Percentiles rank a stretch among this genome's conserved stretches.
Evolutionary conservation across 2,329 filamentous ascomycete genomes (phyloP).

Genomic region (Xylaria sp.): DNA sequence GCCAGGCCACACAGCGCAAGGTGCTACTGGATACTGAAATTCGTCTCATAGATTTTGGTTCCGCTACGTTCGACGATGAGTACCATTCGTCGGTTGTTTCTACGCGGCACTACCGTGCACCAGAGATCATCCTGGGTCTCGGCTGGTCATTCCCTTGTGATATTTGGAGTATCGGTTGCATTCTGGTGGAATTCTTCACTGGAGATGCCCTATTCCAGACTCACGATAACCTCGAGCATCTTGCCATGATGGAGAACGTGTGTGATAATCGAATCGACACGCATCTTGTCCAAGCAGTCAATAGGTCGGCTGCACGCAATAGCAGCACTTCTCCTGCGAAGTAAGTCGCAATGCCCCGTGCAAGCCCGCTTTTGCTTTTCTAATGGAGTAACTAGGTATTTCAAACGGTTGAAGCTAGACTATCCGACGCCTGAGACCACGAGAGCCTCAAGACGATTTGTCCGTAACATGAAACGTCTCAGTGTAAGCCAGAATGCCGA

Average conservation of each 20-base stretch:
- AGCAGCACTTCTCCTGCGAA: conserved; percentile 58
- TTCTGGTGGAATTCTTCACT: conserved; percentile 66
- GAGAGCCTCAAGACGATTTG: conserved; percentile 59
- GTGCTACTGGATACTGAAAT: conserved; percentile 66
- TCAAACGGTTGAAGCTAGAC: conserved; percentile 60
- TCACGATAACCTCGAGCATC: conserved; percentile 65
- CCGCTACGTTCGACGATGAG: conserved; percentile 67
- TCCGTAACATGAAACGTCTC: conserved; percentile 66
- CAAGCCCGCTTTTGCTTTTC: conserved; percentile 3
- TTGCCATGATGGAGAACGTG: conserved; percentile 72
- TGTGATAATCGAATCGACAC: conserved; percentile 55
- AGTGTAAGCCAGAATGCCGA: conserved; percentile 42
- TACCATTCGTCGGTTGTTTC: conserved; percentile 68
- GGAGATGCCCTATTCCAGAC: conserved; percentile 68
- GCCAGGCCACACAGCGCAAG: conserved; percentile 57
- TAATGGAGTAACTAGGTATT: conserved; percentile 48
- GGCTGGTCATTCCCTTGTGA: conserved; percentile 69
- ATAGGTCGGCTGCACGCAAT: conserved; percentile 51
- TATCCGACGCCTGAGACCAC: conserved; percentile 61
- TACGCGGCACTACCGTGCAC: conserved; percentile 63
- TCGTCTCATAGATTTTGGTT: conserved; percentile 65
- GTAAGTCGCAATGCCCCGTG: conserved; percentile 38
- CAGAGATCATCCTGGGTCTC: conserved; percentile 64
- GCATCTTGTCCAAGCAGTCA: conserved; percentile 52
- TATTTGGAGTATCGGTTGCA: conserved; percentile 70